These are phyloP conservation scores for Trichoderma reesei DNA, from an alignment of 495 filamentous ascomycete genomes.

Conservation along the genomic window DNA sequence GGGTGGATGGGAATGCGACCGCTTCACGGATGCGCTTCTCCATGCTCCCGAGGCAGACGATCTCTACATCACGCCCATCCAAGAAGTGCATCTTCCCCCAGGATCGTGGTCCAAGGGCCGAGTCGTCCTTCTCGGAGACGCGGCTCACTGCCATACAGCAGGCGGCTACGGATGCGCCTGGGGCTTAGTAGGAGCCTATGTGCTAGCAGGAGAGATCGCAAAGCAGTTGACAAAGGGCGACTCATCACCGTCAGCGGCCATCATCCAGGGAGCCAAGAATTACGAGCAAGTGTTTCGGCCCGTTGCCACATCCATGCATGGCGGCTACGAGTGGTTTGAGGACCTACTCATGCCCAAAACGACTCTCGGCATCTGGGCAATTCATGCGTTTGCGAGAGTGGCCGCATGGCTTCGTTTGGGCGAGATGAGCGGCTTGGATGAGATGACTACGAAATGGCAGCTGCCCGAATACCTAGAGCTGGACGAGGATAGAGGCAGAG, in stretches of 20 bases:
- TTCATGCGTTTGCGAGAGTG: conserved; percentile 11
- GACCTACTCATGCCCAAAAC: conserved; percentile 12
- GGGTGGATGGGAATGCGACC: conserved; percentile 35
- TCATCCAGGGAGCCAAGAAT: conserved; percentile 14
- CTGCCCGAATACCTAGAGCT: background rate
- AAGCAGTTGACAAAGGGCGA: conserved; percentile 17
- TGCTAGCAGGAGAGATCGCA: conserved; percentile 44
- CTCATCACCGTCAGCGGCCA: conserved; percentile 9
- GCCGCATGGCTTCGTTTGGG: conserved; percentile 10
- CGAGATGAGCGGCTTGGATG: conserved; percentile 3
- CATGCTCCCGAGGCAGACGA: conserved; percentile 27
- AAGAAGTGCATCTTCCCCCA: conserved; percentile 28
- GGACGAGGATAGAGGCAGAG: background rate
- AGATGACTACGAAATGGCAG: background rate
- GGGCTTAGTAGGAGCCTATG: conserved; percentile 38
- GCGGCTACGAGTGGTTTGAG: background rate
- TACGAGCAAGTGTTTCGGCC: conserved; percentile 18
- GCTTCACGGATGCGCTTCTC: conserved; percentile 29
- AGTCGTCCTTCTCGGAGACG: conserved; percentile 46
- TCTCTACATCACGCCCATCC: conserved; percentile 38
- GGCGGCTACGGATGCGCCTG: conserved; percentile 40
- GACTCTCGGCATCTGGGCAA: conserved; percentile 8
- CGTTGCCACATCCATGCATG: conserved; percentile 13
- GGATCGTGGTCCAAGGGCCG: conserved; percentile 34
- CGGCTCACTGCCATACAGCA: conserved; percentile 40